These are phyloP conservation scores for Russula dissimulans DNA, from an alignment of 768 basidiomycete genomes.

Conservation along the genomic window DNA sequence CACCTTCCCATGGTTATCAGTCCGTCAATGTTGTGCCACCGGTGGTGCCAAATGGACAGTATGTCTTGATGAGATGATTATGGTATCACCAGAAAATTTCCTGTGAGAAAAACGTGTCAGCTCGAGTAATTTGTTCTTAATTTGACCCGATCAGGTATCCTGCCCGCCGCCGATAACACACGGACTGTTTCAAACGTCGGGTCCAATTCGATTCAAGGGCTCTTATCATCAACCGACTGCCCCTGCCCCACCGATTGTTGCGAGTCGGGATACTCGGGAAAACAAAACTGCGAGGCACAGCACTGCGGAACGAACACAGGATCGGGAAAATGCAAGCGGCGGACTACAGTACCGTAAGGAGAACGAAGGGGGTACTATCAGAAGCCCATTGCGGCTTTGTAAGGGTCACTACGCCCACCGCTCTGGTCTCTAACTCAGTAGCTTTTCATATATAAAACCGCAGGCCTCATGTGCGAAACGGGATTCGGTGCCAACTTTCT, in stretches of 20 bases:
- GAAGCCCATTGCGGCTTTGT: neutral
- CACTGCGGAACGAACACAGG: neutral
- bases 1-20: neutral
- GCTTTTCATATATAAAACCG: neutral
- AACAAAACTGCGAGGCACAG: neutral
- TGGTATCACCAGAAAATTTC: neutral
- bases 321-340: neutral
- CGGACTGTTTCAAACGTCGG: neutral
- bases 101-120: slow-evolving; percentile 2
- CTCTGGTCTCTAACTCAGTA: neutral
- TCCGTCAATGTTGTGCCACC: neutral
- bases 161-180: neutral
- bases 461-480: slow-evolving; percentile 5
- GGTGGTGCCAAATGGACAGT: neutral
- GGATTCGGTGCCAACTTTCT: neutral
- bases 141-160: slow-evolving; percentile 6
- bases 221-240: too few species aligned
- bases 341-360: neutral
- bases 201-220: too few species aligned
- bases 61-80: neutral
- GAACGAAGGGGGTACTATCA: neutral
- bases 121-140: neutral
- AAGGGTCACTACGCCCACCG: neutral
- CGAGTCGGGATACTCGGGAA: neutral
- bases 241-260: slow-evolving; percentile 1